Percentiles rank a stretch among this genome's conserved stretches.
These are phyloP conservation scores for Euclidium syriacum DNA, from an alignment of 345 rosid species.

Conservation along the genomic window DNA sequence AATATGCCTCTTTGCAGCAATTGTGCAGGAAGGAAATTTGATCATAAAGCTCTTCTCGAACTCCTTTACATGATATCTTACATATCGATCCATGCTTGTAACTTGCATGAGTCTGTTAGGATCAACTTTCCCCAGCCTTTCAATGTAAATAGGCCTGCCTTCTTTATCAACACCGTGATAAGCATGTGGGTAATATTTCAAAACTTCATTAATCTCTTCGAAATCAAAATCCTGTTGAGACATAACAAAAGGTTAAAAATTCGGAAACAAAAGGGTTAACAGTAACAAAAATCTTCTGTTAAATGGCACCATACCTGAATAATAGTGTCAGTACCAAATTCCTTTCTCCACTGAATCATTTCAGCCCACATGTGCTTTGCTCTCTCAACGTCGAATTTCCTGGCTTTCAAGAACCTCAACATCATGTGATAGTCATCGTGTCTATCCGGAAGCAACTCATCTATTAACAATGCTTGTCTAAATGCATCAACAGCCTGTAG, in stretches of 20 bases:
- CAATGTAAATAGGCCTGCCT: slow-evolving; percentile 90
- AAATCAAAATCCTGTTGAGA: slow-evolving; percentile 78
- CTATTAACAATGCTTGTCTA: slow-evolving; percentile 72
- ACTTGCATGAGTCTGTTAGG: slow-evolving; percentile 89
- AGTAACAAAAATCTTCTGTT: slow-evolving; percentile 7
- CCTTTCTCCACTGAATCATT: slow-evolving; percentile 93
- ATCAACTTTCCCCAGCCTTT: slow-evolving; percentile 90
- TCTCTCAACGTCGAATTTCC: slow-evolving; percentile 85
- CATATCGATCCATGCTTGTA: slow-evolving; percentile 82
- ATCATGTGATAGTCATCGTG: slow-evolving; percentile 94
- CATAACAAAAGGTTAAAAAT: slow-evolving; percentile 1
- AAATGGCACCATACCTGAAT: slow-evolving; percentile 48
- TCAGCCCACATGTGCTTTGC: slow-evolving; percentile 99
- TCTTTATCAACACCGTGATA: slow-evolving; percentile 97
- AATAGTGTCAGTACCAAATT: slow-evolving; percentile 80
- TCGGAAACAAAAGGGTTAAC: not conserved
- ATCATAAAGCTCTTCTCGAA: slow-evolving; percentile 82
- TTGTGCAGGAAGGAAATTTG: slow-evolving; percentile 94
- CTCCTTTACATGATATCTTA: slow-evolving; percentile 90
- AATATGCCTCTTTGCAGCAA: slow-evolving; percentile 96
- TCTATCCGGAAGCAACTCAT: slow-evolving; percentile 65
- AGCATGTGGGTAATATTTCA: slow-evolving; percentile 79
- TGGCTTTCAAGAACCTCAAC: slow-evolving; percentile 92
- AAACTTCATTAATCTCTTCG: slow-evolving; percentile 68
- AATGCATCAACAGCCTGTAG: slow-evolving; percentile 80